Base-by-base conservation (phyloP, 2,329 filamentous ascomycete genomes). In the Lachnellula cervina region DNA sequence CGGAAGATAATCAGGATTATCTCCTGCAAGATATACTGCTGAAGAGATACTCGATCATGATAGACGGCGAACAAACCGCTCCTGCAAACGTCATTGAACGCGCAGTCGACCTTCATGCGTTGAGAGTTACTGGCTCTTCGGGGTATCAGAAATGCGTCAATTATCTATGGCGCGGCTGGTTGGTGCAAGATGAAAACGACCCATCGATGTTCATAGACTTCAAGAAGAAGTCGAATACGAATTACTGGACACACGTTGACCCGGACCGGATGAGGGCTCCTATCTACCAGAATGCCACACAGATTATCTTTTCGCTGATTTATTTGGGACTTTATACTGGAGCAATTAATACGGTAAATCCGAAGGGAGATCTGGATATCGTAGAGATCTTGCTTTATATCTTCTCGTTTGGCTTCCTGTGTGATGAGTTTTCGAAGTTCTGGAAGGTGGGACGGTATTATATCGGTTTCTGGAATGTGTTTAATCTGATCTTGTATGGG, bases 401-500 rank as follows among this genome's bases (percentile, higher is more conserved):
- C 60, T 97, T 99, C 76, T 97, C 94, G 0, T 71, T 93, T 4
- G 92, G 90, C 21, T 99, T 95, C 71, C 81, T 97, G 34, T 91
- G 86, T 65, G 93, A 99, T 69, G 94, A 97, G 69, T 63, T 86
- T 0, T 76, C 85, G 68, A 99, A 99, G 72, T 82, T 97, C 64
- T 96, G 90, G 83, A 99, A 99, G 71, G 89, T 96, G 14, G 94
- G 94, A 9, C 83, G 88, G 59, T 88, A 88, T 66, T 97, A 97
- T 67, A 79, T 99, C 54, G 87, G 90, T 19, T 99, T 99, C 71
- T 97, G 94, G 94, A 97, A 96, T 67, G 89, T 89, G 23, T 96
- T 99, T 77, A 99, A 99, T 72, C 81, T 82, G 25, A 79, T 87
- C 0, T 79, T 99, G 0, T 99, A 99, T 71, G 73, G 81, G 0